A percentile compares a stretch with the other conserved stretches of the same genome.
These are phyloP conservation scores for Trichoderma cornu-damae DNA, from an alignment of 2,329 filamentous ascomycete species.

Conservation along the genomic window DNA sequence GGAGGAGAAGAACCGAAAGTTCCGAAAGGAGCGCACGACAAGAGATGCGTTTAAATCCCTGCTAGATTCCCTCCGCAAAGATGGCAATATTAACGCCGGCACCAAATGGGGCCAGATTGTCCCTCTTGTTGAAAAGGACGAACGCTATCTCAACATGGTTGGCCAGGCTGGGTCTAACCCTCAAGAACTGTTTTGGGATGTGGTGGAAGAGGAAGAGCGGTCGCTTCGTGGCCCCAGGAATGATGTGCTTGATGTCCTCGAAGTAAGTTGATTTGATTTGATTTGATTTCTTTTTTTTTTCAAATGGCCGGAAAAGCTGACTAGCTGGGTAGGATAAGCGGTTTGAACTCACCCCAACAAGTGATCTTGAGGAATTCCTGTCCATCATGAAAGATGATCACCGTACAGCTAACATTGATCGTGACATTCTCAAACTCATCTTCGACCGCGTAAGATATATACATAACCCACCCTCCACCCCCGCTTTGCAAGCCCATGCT, in stretches of 20 bases:
- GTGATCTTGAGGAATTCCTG: constrained; percentile 83
- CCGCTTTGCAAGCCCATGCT: not conserved
- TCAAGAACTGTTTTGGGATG: constrained; percentile 92
- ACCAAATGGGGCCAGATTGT: constrained; percentile 84
- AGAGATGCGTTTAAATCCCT: constrained; percentile 75
- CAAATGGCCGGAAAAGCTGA: constrained; percentile 19
- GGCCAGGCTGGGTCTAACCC: constrained; percentile 81
- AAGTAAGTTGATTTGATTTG: constrained; percentile 64
- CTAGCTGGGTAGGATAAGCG: constrained; percentile 65
- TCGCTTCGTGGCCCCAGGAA: constrained; percentile 76
- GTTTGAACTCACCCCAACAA: constrained; percentile 83
- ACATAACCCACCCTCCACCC: not conserved
- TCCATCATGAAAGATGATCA: constrained; percentile 77
- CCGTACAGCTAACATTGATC: constrained; percentile 81
- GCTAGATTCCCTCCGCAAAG: constrained; percentile 65
- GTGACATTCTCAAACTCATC: constrained; percentile 71
- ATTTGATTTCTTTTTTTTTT: not conserved
- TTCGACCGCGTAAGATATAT: constrained; percentile 64
- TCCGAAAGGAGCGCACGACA: constrained; percentile 76
- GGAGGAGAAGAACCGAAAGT: constrained; percentile 74
- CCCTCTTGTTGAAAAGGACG: constrained; percentile 69
- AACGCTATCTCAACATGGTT: constrained; percentile 76
- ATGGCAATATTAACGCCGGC: constrained; percentile 80
- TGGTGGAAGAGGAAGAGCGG: constrained; percentile 88
- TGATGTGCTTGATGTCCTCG: constrained; percentile 79